phyloP scores from a whole-genome alignment of 371 early-diverging fungal genomes.

The Apophysomyces trapeziformis region DNA sequence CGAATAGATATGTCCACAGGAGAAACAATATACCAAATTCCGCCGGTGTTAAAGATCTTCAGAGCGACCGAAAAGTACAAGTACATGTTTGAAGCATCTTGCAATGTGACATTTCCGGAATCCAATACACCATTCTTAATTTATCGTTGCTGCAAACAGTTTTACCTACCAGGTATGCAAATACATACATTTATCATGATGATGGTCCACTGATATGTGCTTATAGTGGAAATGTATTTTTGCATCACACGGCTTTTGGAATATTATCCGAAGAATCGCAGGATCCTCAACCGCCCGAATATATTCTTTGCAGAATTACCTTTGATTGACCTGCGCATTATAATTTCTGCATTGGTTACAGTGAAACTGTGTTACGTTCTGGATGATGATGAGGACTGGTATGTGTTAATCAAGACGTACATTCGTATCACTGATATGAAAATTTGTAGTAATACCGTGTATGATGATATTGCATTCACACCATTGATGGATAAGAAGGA shows the following conservation, averaged over 20 bases:
- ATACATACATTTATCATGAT: not conserved
- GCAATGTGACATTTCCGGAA: conserved; percentile 18
- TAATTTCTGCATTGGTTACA: conserved; percentile 23
- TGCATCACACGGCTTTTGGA: conserved; percentile 18
- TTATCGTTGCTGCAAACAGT: conserved; percentile 29
- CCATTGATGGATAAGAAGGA: conserved; percentile 3
- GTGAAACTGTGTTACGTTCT: conserved; percentile 27
- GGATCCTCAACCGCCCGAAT: not conserved
- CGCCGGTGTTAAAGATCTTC: not conserved
- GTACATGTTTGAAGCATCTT: not conserved
- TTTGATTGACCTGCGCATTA: not conserved
- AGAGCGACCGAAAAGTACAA: not conserved
- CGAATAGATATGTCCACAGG: not conserved
- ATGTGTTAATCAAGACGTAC: not conserved
- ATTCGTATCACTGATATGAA: not conserved
- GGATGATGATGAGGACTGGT: conserved; percentile 19
- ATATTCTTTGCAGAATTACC: not conserved
- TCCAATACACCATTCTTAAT: conserved; percentile 27
- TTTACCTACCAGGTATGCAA: conserved; percentile 32
- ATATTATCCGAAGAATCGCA: not conserved
- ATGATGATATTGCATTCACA: conserved; percentile 7
- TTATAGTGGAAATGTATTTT: conserved; percentile 31
- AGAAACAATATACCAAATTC: conserved; percentile 12
- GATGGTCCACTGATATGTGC: not conserved
- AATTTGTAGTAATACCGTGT: not conserved